Base-by-base conservation (phyloP, 352 stramenopile species). In the Phytopythium delawarense region DNA sequence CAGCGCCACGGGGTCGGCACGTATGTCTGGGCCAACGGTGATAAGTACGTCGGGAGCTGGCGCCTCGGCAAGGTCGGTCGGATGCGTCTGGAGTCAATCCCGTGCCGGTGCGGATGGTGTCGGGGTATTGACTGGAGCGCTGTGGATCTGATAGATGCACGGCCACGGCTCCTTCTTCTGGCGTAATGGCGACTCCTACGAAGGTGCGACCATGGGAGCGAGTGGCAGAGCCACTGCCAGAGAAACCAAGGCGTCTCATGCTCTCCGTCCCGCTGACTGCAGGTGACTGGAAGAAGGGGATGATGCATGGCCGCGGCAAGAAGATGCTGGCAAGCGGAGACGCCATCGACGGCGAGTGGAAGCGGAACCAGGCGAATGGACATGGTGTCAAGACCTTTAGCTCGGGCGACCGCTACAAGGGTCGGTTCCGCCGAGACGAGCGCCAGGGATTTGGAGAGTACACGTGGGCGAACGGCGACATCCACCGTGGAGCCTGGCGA, bases 1-100 rank as follows among this genome's bases (percentile, higher is more conserved):
- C 79, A 91, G 56, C 83, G 88, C 30, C 83, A 96, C 61, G 88
- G 88, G 23, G 79, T 77, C 56, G 87, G 87, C 20, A 94, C 86
- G 48, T 96, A 94, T 54, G 69, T 95, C 46, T 96, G 88, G 88
- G 70, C 84, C 2, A 96, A 96, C 63, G 88, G 88, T 1, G 88
- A 96, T 72, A 95, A 93, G 64, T 96, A 94, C 65, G 76, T 94
- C 18, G 88, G 88, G 9, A 79, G 94, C 65, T 96, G 85, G 73
- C 79, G 82, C 45, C 73, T 87, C 20, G 85, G 85, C 51, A 90
- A 90, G 75, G 85, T 91, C 61, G 52, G 57, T 53, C 40, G 18
- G 7, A 32, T 32, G 28, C 28, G 28, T 35, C 16, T 48, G 20
- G 20, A 30, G 45, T 7, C 7, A 12, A 32, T 15, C 6, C 45